A percentile compares a stretch with the other conserved stretches of the same genome.
These are phyloP conservation scores for Erigeron canadensis DNA, from an alignment of 129 eudicot species.

Conservation along the genomic window DNA sequence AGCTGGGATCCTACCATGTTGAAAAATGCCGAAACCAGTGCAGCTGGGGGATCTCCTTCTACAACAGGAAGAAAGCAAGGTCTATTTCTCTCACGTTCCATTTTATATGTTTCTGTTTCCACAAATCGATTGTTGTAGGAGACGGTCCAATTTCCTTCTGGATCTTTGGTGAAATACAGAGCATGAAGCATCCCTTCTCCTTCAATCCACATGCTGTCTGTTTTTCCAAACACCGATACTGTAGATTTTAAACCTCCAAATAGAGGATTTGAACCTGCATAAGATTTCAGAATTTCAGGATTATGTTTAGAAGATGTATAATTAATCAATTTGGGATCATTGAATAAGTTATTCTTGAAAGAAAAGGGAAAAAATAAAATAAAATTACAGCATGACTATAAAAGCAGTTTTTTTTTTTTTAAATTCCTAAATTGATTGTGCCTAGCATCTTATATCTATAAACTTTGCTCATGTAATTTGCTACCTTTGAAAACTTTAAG, in stretches of 20 bases:
- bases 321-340: not conserved
- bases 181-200: slow-evolving; percentile 49
- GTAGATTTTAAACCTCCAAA: slow-evolving; percentile 31
- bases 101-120: slow-evolving; percentile 36
- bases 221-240: slow-evolving; percentile 32
- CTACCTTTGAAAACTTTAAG: not conserved
- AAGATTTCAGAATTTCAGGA: not conserved
- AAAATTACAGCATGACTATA: too few species aligned
- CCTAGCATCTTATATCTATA: too few species aligned
- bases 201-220: slow-evolving; percentile 33
- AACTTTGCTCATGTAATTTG: too few species aligned
- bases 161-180: slow-evolving; percentile 24
- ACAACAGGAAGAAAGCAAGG: slow-evolving; percentile 20
- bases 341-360: too few species aligned
- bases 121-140: slow-evolving; percentile 32
- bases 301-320: not conserved
- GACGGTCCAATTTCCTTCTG: slow-evolving; percentile 23
- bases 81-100: slow-evolving; percentile 22
- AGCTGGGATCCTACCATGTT: too few species aligned
- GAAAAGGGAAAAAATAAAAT: too few species aligned
- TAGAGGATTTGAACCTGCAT: slow-evolving; percentile 36
- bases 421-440: too few species aligned
- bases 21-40: too few species aligned
- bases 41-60: slow-evolving; percentile 1
- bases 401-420: too few species aligned